phyloP scores from a whole-genome alignment of 148 eudicot genomes.

The Rhododendron ferrugineum region DNA sequence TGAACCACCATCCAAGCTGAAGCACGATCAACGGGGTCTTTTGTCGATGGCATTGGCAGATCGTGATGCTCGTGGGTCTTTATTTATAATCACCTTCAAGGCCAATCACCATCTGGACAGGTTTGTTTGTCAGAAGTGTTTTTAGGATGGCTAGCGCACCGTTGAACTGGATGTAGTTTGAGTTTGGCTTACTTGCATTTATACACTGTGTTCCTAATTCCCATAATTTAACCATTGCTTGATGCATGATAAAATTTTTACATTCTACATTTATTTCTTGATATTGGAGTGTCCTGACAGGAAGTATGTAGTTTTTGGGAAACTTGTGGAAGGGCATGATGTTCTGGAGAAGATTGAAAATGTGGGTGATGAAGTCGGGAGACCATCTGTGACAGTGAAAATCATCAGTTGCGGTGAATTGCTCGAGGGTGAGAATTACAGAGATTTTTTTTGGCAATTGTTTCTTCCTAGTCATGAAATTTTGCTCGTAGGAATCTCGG shows the following conservation, averaged over 20 bases:
- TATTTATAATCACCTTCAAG: conserved; percentile 62
- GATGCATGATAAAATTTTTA: neutral
- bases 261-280: neutral
- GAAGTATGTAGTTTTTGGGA: conserved; percentile 83
- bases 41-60: conserved; percentile 80
- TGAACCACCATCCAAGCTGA: conserved; percentile 58
- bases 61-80: conserved; percentile 73
- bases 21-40: conserved; percentile 82
- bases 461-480: conserved; percentile 4
- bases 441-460: neutral
- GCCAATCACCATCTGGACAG: conserved; percentile 77
- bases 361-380: conserved; percentile 80
- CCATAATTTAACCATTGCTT: neutral
- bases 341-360: conserved; percentile 78
- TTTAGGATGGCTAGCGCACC: neutral
- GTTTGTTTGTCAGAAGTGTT: conserved; percentile 29
- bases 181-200: neutral
- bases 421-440: conserved; percentile 40
- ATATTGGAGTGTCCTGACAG: conserved; percentile 32
- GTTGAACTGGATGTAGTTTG: neutral
- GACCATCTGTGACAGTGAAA: conserved; percentile 71
- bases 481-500: neutral
- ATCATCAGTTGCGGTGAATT: conserved; percentile 74
- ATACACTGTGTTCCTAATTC: neutral
- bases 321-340: conserved; percentile 69